phyloP scores from a whole-genome alignment of 2,329 filamentous ascomycete species.

The Arthroderma sp. region DNA sequence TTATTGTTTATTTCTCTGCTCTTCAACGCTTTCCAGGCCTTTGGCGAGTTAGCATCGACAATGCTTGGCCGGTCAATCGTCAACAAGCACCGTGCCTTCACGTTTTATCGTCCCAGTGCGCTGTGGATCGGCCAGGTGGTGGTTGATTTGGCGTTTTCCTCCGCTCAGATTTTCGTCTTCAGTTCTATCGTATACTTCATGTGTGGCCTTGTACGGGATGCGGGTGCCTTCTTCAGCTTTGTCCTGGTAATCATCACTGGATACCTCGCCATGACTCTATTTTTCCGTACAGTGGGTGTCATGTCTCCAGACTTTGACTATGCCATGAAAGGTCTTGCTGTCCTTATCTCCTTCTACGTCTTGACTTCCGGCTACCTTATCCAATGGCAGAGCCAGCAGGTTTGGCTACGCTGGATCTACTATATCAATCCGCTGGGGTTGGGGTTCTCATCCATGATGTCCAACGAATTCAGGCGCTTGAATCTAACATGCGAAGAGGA shows the following conservation, averaged over 20 bases:
- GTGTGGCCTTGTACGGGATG: slow-evolving; percentile 61
- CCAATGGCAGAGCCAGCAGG: slow-evolving; percentile 36
- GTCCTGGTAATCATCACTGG: slow-evolving; percentile 64
- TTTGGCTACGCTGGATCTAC: slow-evolving; percentile 74
- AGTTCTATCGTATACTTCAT: slow-evolving; percentile 78
- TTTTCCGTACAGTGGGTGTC: slow-evolving; percentile 72
- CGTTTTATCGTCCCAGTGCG: slow-evolving; percentile 80
- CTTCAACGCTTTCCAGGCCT: slow-evolving; percentile 71
- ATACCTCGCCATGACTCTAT: slow-evolving; percentile 70
- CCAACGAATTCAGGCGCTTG: slow-evolving; percentile 65
- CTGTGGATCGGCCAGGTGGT: slow-evolving; percentile 65
- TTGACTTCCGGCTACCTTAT: slow-evolving; percentile 34
- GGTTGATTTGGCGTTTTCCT: slow-evolving; percentile 71
- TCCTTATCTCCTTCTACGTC: slow-evolving; percentile 56
- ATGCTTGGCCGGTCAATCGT: slow-evolving; percentile 86
- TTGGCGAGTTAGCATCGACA: slow-evolving; percentile 67
- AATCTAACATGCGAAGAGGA: slow-evolving; percentile 39
- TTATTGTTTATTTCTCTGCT: slow-evolving; percentile 78
- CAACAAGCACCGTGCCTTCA: slow-evolving; percentile 77
- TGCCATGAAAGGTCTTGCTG: slow-evolving; percentile 68
- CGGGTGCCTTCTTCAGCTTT: slow-evolving; percentile 76
- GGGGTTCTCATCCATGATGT: slow-evolving; percentile 65
- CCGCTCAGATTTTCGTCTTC: slow-evolving; percentile 61
- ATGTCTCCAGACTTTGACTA: slow-evolving; percentile 68
- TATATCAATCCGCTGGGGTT: slow-evolving; percentile 71